Conservation (phyloP, 257 asterid species). For the Salvia miltiorrhiza region DNA sequence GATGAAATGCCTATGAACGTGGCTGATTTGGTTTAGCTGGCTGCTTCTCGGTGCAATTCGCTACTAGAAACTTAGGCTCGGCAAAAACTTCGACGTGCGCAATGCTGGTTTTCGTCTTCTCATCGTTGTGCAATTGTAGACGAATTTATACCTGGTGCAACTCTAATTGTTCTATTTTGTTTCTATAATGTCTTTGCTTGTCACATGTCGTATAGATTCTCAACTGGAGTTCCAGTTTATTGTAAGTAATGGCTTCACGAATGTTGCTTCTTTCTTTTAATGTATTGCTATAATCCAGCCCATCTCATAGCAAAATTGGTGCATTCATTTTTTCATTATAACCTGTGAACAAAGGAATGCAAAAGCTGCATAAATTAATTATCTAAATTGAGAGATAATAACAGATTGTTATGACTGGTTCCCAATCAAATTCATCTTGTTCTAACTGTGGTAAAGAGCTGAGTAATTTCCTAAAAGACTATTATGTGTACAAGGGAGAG, state of each 20-base stretch:
- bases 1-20: conserved; percentile 99
- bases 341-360: no score
- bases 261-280: not conserved
- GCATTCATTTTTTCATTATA: no score
- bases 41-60: not conserved
- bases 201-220: not conserved
- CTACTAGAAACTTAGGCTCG: not conserved
- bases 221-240: not conserved
- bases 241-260: not conserved
- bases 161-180: not conserved
- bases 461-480: not conserved
- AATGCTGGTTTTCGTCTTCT: conserved; percentile 9
- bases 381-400: no score
- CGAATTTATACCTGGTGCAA: not conserved
- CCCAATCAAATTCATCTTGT: no score
- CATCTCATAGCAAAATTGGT: no score
- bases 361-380: no score
- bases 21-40: conserved; percentile 64
- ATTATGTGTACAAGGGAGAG: not conserved
- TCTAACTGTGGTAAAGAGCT: not conserved
- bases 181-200: not conserved
- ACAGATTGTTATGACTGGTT: no score
- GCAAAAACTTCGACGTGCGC: not conserved
- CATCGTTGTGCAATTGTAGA: conserved; percentile 12
- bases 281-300: no score